Evolutionary conservation across 306 rosid species (phyloP), one percentile per base, ranked within the genome.

Genomic region (Betula pendula): DNA sequence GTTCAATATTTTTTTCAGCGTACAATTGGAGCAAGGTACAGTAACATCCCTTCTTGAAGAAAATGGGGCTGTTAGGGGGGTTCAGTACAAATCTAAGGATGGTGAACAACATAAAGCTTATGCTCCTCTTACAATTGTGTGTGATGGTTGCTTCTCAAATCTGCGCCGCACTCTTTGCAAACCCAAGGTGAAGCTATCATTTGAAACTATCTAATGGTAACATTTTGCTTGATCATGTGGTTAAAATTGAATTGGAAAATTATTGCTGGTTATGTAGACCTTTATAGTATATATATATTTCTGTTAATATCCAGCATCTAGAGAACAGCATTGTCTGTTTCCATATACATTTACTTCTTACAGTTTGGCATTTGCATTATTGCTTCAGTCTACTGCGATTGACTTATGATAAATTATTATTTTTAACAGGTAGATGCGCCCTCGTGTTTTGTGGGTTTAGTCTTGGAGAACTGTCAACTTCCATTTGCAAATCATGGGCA

Each of bases 101-200:
- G 86, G 91, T 24, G 76, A 71, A 74, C 80, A 76, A 75, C 81
- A 25, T 49, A 43, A 78, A 72, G 93, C 91, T 31, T 84, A 75
- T 77, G 91, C 93, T 80, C 90, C 91, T 58, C 81, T 90, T 42
- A 90, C 96, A 17, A 74, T 88, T 35, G 88, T 84, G 50, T 86
- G 92, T 27, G 87, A 90, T 74, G 96, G 93, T 48, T 90, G 96
- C 81, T 90, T 88, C 87, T 90, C 91, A 49, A 90, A 85, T 76
- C 83, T 90, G 73, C 90, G 89, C 12, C 85, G 65, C 59, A 44
- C 80, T 78, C 93, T 90, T 33, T 90, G 91, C 73, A 75, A 84
- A 31, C 90, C 91, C 9, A 81, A 86, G 96, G 91, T 88, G 24
- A 69, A 65, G 27, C 15, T 75, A 56, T 13, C 45, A 70, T 68